A percentile compares a stretch with the other conserved stretches of the same genome.
Conservation (phyloP, 2,329 filamentous ascomycete genomes). For the Juglanconis juglandina region DNA sequence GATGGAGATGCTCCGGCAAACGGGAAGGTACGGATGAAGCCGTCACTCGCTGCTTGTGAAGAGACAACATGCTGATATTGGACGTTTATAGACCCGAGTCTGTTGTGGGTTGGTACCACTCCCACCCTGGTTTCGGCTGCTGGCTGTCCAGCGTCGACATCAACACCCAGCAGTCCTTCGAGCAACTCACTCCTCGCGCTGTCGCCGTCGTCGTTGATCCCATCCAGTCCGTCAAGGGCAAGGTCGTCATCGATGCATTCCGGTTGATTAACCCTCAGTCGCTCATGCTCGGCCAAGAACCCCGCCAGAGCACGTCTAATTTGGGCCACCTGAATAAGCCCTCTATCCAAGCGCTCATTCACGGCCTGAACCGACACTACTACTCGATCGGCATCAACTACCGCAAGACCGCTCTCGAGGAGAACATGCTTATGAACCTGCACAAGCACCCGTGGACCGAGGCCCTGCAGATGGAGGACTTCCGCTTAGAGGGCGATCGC, state of each 20-base stretch:
- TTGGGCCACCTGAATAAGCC: slow-evolving; percentile 98
- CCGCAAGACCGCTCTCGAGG: slow-evolving; percentile 92
- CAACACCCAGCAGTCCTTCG: slow-evolving; percentile 99
- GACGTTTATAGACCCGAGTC: slow-evolving; percentile 71
- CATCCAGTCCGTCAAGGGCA: slow-evolving; percentile 98
- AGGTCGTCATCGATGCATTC: slow-evolving; percentile 99
- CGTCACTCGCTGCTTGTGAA: not conserved
- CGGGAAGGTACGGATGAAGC: slow-evolving; percentile 67
- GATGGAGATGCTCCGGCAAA: slow-evolving; percentile 99
- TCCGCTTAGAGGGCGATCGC: slow-evolving; percentile 75
- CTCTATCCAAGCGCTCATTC: slow-evolving; percentile 98
- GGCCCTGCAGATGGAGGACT: slow-evolving; percentile 94
- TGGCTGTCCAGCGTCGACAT: slow-evolving; percentile 99
- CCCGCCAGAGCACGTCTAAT: slow-evolving; percentile 95
- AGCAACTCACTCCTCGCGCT: slow-evolving; percentile 93
- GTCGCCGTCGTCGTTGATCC: slow-evolving; percentile 98
- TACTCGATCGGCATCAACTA: slow-evolving; percentile 99
- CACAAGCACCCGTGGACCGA: slow-evolving; percentile 99
- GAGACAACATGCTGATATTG: not conserved
- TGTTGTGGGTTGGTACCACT: slow-evolving; percentile 99
- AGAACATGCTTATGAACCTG: slow-evolving; percentile 99
- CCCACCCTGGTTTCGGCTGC: slow-evolving; percentile 97
- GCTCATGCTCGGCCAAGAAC: slow-evolving; percentile 96
- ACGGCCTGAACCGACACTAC: slow-evolving; percentile 97
- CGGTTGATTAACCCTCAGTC: slow-evolving; percentile 97